These are phyloP conservation scores for Paecilomyces variotii DNA, from an alignment of 2,329 filamentous ascomycete species.

Conservation along the genomic window DNA sequence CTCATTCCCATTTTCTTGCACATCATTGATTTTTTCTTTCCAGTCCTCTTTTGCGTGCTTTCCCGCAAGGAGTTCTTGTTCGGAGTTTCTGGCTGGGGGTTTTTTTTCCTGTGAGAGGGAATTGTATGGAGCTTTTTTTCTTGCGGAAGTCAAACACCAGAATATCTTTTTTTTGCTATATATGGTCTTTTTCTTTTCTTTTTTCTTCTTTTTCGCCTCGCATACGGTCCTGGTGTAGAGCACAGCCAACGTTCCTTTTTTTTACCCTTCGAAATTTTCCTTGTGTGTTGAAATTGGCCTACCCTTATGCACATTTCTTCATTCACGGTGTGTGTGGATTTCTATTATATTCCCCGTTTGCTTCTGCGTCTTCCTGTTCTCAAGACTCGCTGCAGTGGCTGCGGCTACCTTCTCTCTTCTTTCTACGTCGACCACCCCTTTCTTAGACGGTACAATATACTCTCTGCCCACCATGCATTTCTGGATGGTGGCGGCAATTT, in stretches of 20 bases:
- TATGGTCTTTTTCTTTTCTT: conserved; percentile 8
- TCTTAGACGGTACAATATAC: not conserved
- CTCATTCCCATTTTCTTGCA: not conserved
- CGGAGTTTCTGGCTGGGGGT: not conserved
- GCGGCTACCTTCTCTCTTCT: not conserved
- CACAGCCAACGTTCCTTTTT: conserved; percentile 2
- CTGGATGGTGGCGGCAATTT: not conserved
- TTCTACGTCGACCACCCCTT: not conserved
- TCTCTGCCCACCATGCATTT: not conserved
- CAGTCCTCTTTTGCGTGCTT: not conserved
- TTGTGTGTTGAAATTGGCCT: not conserved
- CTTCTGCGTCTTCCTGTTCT: not conserved
- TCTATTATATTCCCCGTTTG: not conserved
- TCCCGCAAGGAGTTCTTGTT: not conserved
- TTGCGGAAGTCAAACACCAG: conserved; percentile 10
- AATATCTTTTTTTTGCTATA: conserved; percentile 8
- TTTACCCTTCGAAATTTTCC: not conserved
- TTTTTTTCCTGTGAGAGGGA: not conserved
- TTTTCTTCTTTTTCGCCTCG: conserved; percentile 1
- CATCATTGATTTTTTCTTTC: not conserved
- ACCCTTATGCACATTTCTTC: not conserved
- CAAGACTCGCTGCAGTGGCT: not conserved
- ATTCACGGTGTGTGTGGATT: not conserved
- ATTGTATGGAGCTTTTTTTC: conserved; percentile 7
- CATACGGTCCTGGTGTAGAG: not conserved